These are phyloP conservation scores for Thalassiosira pacifica DNA, from an alignment of 352 stramenopile genomes.

Conservation along the genomic window DNA sequence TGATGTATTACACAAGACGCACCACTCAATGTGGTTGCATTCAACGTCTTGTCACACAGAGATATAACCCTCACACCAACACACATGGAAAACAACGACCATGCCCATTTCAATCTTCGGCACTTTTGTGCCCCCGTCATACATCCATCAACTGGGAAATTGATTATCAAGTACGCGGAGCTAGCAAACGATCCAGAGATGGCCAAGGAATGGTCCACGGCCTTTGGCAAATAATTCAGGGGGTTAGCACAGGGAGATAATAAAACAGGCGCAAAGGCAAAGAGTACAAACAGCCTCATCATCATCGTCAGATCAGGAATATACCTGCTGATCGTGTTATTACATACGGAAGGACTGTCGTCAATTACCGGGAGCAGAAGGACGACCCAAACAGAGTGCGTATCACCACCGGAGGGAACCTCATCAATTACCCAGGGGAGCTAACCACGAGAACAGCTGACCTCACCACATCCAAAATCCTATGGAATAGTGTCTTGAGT, in stretches of 20 bases:
- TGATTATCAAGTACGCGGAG: slow-evolving; percentile 16
- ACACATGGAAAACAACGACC: neutral
- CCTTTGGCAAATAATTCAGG: slow-evolving; percentile 51
- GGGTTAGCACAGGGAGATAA: slow-evolving; percentile 40
- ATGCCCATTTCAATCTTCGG: neutral
- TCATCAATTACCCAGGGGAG: slow-evolving; percentile 48
- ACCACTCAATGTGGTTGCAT: neutral
- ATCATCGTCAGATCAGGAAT: slow-evolving; percentile 54
- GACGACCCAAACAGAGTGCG: slow-evolving; percentile 36
- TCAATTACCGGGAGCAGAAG: slow-evolving; percentile 45
- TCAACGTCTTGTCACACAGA: neutral
- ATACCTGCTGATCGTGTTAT: slow-evolving; percentile 31
- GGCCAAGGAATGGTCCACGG: slow-evolving; percentile 31
- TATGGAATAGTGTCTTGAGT: slow-evolving; percentile 56
- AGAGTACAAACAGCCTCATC: slow-evolving; percentile 51
- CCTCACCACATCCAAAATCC: slow-evolving; percentile 48
- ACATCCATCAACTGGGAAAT: neutral
- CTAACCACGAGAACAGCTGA: slow-evolving; percentile 41
- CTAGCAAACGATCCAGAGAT: slow-evolving; percentile 14
- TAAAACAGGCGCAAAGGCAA: slow-evolving; percentile 19
- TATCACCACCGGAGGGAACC: slow-evolving; percentile 46
- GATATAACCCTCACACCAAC: neutral
- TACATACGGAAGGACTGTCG: slow-evolving; percentile 52
- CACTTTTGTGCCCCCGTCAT: slow-evolving; percentile 9
- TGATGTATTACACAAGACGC: neutral